Percentiles rank a stretch among this genome's conserved stretches.
phyloP scores from a whole-genome alignment of 257 asterid genomes.

The Nicotiana paniculata region DNA sequence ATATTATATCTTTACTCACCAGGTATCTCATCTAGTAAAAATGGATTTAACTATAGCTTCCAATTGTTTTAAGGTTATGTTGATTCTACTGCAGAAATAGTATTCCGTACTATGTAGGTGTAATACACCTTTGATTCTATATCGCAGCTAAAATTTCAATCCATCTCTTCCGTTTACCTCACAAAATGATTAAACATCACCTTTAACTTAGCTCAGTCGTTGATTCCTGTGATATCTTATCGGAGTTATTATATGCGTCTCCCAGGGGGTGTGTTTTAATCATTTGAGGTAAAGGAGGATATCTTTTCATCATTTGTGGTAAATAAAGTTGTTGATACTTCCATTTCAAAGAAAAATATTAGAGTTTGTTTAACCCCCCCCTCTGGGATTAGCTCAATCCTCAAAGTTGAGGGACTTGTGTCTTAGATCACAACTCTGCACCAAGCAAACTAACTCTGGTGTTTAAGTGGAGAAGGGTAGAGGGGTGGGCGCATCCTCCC shows the following conservation, averaged over 20 bases:
- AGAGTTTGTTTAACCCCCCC: not conserved
- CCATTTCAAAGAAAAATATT: not conserved
- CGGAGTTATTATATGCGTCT: not conserved
- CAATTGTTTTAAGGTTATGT: not conserved
- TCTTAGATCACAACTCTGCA: not conserved
- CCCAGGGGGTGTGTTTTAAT: not conserved
- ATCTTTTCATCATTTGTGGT: not conserved
- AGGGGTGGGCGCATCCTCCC: too few relatives aligned
- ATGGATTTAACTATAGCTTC: not conserved
- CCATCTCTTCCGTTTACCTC: not conserved
- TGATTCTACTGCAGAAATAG: not conserved
- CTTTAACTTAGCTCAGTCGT: not conserved
- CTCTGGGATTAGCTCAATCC: not conserved
- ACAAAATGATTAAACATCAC: not conserved
- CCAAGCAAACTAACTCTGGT: not conserved
- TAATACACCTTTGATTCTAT: not conserved
- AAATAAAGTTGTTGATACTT: not conserved
- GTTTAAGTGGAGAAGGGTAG: not conserved
- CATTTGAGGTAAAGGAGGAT: not conserved
- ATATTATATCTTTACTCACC: not conserved
- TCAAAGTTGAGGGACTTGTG: not conserved
- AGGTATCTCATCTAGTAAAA: not conserved
- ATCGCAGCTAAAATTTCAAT: not conserved
- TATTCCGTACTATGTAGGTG: not conserved
- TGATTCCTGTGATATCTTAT: not conserved